These are phyloP conservation scores for Phytophthora meadii DNA, from an alignment of 352 stramenopile genomes.

Conservation along the genomic window DNA sequence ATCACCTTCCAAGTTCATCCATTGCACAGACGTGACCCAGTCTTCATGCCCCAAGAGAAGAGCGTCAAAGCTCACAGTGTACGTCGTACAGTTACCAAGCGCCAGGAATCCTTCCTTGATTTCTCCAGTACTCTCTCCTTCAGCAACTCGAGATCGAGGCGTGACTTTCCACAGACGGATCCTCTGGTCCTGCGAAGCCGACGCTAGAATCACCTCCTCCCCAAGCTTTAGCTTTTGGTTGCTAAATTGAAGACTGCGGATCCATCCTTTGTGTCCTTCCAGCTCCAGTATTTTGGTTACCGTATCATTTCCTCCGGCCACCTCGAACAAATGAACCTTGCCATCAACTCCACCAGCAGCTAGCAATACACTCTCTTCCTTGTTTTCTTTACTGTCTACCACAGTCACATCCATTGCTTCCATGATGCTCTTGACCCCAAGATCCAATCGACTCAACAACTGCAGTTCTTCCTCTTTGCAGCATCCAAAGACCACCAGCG, in stretches of 20 bases:
- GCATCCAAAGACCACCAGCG: slow-evolving; percentile 45
- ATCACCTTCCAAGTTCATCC: slow-evolving; percentile 38
- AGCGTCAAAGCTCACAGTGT: slow-evolving; percentile 70
- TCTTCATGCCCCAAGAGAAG: slow-evolving; percentile 80
- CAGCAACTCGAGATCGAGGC: slow-evolving; percentile 2
- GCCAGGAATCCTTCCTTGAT: slow-evolving; percentile 47
- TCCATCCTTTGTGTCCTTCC: slow-evolving; percentile 72
- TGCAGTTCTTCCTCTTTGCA: slow-evolving; percentile 16
- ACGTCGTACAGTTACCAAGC: slow-evolving; percentile 21
- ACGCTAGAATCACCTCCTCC: slow-evolving; percentile 51
- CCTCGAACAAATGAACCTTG: slow-evolving; percentile 71
- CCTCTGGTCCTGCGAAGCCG: slow-evolving; percentile 72
- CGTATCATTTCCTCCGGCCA: slow-evolving; percentile 17
- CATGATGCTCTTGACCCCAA: slow-evolving; percentile 62
- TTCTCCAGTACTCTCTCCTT: slow-evolving; percentile 3
- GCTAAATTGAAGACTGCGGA: slow-evolving; percentile 71
- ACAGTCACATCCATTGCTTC: slow-evolving; percentile 47
- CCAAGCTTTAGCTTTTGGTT: neutral
- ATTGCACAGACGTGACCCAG: slow-evolving; percentile 80
- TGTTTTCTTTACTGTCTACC: slow-evolving; percentile 2
- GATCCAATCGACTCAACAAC: slow-evolving; percentile 28
- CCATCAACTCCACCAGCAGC: slow-evolving; percentile 73
- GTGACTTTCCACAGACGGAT: slow-evolving; percentile 76
- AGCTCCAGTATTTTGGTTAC: slow-evolving; percentile 51
- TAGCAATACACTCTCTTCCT: slow-evolving; percentile 48